Percentiles rank a stretch among this genome's conserved stretches.
Conservation (phyloP, 2,329 filamentous ascomycete genomes). For the Colletotrichum melonis region DNA sequence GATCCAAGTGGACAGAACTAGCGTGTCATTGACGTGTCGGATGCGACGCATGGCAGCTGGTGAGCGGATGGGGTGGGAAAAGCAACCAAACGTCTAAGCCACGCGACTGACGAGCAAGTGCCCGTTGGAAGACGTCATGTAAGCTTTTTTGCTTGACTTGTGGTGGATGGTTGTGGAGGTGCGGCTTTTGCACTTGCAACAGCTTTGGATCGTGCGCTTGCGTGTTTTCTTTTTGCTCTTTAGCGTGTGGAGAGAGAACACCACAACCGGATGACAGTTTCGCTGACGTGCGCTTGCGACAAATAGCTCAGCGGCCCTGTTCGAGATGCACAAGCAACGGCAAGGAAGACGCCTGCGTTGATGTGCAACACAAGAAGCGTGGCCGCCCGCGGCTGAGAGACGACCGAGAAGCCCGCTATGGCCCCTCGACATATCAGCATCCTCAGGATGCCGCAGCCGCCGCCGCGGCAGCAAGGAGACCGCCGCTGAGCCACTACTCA, state of each 20-base stretch:
- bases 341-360: slow-evolving; percentile 83
- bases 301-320: slow-evolving; percentile 78
- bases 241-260: no score
- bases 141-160: not conserved
- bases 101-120: slow-evolving; percentile 25
- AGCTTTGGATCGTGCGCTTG: not conserved
- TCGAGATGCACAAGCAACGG: slow-evolving; percentile 81
- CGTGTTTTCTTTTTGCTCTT: not conserved
- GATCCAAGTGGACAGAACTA: slow-evolving; percentile 27
- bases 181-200: slow-evolving; percentile 12
- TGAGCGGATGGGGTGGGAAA: not conserved
- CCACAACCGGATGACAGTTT: not conserved
- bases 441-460: slow-evolving; percentile 55
- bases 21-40: slow-evolving; percentile 31
- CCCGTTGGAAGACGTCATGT: slow-evolving; percentile 5
- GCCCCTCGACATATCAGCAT: slow-evolving; percentile 59
- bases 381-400: slow-evolving; percentile 83
- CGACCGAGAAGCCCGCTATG: slow-evolving; percentile 71
- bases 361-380: slow-evolving; percentile 88
- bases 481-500: slow-evolving; percentile 64
- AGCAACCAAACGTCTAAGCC: slow-evolving; percentile 8
- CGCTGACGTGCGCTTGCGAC: slow-evolving; percentile 24
- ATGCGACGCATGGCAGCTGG: slow-evolving; percentile 21
- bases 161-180: no score
- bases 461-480: slow-evolving; percentile 47